Percentiles rank a stretch among this genome's conserved stretches.
Evolutionary conservation across 352 stramenopile species (phyloP).

Genomic region (Thraustochytrium striatum): DNA sequence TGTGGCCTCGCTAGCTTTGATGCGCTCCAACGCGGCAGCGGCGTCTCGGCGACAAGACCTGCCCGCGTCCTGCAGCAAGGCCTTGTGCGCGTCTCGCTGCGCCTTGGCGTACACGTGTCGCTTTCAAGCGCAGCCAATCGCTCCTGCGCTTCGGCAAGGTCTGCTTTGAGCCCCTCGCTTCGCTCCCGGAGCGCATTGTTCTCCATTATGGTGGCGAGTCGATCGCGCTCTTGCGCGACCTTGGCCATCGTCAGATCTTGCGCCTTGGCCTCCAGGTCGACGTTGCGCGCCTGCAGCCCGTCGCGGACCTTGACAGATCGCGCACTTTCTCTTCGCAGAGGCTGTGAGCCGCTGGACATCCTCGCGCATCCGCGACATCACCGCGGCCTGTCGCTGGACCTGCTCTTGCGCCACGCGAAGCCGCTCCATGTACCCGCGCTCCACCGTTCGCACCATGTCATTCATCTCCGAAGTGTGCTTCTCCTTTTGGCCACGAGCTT

Average conservation of each 20-base stretch:
- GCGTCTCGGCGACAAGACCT: too few relatives aligned
- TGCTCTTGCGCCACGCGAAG: background rate
- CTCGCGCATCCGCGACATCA: too few relatives aligned
- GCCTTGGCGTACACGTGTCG: too few relatives aligned
- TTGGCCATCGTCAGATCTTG: background rate
- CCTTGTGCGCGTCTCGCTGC: too few relatives aligned
- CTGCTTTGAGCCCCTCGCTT: background rate
- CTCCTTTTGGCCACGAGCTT: background rate
- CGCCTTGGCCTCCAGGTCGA: background rate
- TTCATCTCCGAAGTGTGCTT: background rate
- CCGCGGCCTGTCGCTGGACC: background rate
- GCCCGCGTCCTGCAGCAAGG: too few relatives aligned
- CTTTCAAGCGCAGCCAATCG: too few relatives aligned
- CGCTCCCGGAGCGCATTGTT: background rate
- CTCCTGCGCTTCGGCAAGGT: too few relatives aligned
- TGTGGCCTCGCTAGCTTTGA: too few relatives aligned
- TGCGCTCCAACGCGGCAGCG: too few relatives aligned
- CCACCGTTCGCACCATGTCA: background rate
- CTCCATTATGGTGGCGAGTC: background rate
- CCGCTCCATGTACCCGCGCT: background rate
- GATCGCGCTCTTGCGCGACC: background rate
- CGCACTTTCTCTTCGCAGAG: too few relatives aligned
- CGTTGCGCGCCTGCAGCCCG: background rate
- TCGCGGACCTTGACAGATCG: background rate
- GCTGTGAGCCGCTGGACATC: too few relatives aligned